These are phyloP conservation scores for Glycyrrhiza uralensis DNA, from an alignment of 306 rosid genomes.

Conservation along the genomic window DNA sequence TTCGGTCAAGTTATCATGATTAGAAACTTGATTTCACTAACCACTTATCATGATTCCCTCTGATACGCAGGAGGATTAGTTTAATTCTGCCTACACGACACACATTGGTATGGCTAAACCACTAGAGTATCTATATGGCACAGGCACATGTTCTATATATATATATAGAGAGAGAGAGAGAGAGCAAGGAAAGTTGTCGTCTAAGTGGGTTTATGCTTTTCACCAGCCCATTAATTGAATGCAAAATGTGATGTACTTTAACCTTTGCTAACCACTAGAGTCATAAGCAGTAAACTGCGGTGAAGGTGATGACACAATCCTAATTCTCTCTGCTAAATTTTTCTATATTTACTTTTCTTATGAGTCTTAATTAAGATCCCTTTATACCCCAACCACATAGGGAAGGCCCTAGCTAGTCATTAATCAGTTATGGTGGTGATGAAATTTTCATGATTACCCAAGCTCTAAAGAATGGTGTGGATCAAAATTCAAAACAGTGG, in stretches of 20 bases:
- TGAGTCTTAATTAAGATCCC: neutral
- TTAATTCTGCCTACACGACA: neutral
- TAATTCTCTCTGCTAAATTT: neutral
- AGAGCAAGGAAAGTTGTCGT: neutral
- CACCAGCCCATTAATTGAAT: conserved; percentile 27
- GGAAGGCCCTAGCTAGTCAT: conserved; percentile 4
- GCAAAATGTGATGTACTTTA: conserved; percentile 13
- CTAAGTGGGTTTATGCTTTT: conserved; percentile 23
- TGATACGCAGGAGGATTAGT: conserved; percentile 8
- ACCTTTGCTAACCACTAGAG: conserved; percentile 3
- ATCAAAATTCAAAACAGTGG: too few species aligned
- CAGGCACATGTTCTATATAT: conserved; percentile 2
- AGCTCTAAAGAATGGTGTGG: too few species aligned
- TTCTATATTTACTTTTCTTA: neutral
- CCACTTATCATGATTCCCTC: conserved; percentile 27
- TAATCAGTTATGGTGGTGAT: neutral
- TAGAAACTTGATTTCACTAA: conserved; percentile 5
- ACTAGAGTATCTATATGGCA: conserved; percentile 13
- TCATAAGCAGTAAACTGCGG: neutral
- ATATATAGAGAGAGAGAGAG: conserved; percentile 8
- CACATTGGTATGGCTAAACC: neutral
- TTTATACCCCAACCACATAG: neutral
- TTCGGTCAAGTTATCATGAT: conserved; percentile 26
- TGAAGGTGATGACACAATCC: neutral
- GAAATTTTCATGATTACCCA: neutral